Base-by-base conservation (phyloP, 2,329 filamentous ascomycete species). In the Trichoderma sp. region DNA sequence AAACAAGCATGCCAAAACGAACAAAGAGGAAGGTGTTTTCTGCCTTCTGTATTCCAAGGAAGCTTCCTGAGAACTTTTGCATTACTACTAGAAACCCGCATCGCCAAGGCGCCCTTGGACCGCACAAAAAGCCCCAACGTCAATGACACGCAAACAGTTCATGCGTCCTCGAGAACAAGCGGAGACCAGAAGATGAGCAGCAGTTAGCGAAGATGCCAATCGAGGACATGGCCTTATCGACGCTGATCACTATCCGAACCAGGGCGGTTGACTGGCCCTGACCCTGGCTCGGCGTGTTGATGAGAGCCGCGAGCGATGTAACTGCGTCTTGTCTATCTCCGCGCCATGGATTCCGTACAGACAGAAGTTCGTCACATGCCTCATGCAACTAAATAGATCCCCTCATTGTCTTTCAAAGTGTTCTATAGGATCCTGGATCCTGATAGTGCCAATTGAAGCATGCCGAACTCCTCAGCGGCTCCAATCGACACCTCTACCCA, bases 21-120 rank as follows among this genome's bases (percentile, higher is more conserved):
- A n/a, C 1, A 41, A 65, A 65, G 28, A 56, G 63, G 63, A 62
- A 65, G 63, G 63, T 65, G 63, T 54, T 17, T 30, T 39, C 47
- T 50, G 5, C 10, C 15, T 28, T n/a, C n/a, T n/a, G n/a, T n/a
- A n/a, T n/a, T n/a, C n/a, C n/a, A n/a, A n/a, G n/a, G n/a, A n/a
- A n/a, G n/a, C n/a, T n/a, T n/a, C n/a, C n/a, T n/a, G 39, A 50
- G 54, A 58, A 57, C 62, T 52, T 59, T 60, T 65, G 63, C 47
- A 34, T 12, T n/a, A 30, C 7, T 51, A 41, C 48, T 7, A 15
- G 44, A 39, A 21, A 12, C 34, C 50, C 30, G 3, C 28, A 39
- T 26, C 28, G 63, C 63, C 57, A 65, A 65, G 34, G 48, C 26
- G n/a, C 54, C 17, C 19, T 39, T 61, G 28, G 26, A 19, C 24